Evolutionary conservation across 208 protist genomes (phyloP).

Genomic region (Paratrypanosoma confusum): DNA sequence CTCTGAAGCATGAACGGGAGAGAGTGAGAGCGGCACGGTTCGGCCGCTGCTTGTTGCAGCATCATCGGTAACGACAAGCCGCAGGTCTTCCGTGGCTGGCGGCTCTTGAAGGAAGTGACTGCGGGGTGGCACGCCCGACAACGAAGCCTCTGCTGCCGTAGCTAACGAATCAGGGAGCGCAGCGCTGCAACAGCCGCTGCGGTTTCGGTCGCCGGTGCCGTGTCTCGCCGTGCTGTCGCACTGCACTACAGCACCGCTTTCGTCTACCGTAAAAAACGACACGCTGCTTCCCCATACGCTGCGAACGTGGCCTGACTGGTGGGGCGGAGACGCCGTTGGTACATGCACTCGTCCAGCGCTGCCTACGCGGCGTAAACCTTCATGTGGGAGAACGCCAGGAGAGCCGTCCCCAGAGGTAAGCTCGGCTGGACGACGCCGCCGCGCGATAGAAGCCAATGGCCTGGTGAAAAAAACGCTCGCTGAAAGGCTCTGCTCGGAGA

Average conservation of each 20-base stretch:
- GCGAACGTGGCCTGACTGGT: background rate
- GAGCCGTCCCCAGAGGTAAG: background rate
- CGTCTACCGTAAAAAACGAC: constrained; percentile 49
- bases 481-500: no score
- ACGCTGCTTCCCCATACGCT: background rate
- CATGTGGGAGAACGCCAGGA: background rate
- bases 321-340: background rate
- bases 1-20: no score
- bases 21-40: no score
- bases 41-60: no score
- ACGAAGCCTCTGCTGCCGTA: background rate
- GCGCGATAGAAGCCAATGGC: no score
- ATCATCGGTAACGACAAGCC: no score
- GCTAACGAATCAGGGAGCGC: background rate
- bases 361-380: constrained; percentile 3
- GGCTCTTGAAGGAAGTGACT: no score
- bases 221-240: constrained; percentile 5
- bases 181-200: background rate
- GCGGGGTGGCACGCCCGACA: no score
- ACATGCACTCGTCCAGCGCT: no score
- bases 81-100: no score
- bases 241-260: constrained; percentile 30
- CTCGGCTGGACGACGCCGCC: background rate
- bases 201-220: background rate
- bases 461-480: no score